phyloP scores from a whole-genome alignment of 179 eudicot genomes.

The Carnegiea gigantea region DNA sequence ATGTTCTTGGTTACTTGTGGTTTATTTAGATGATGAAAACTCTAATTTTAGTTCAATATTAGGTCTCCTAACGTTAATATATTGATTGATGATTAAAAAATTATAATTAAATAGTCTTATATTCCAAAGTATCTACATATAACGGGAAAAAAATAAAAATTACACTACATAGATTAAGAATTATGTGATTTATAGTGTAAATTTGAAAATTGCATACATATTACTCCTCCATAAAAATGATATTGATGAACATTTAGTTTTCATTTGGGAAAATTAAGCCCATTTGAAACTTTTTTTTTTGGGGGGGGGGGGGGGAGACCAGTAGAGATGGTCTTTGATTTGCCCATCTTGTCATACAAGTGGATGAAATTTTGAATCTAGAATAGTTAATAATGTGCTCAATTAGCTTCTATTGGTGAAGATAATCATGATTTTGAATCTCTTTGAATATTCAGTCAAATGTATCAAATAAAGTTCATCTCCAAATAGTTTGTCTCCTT shows the following conservation, averaged over 20 bases:
- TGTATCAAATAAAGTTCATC: slow-evolving; percentile 3
- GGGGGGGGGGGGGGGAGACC: too few relatives aligned
- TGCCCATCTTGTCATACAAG: background rate
- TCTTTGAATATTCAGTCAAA: slow-evolving; percentile 18
- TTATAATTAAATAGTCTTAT: too few relatives aligned
- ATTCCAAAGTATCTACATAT: too few relatives aligned
- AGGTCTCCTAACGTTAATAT: background rate
- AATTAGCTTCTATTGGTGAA: background rate
- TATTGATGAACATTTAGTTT: too few relatives aligned
- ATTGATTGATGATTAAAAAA: background rate
- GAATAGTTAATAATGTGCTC: too few relatives aligned
- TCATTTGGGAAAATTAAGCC: too few relatives aligned
- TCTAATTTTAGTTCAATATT: background rate
- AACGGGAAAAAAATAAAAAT: too few relatives aligned
- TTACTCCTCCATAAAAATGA: too few relatives aligned
- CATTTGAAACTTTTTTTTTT: background rate
- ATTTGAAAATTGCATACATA: too few relatives aligned
- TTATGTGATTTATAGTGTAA: too few relatives aligned
- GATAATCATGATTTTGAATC: background rate
- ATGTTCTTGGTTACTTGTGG: too few relatives aligned
- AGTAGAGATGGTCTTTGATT: background rate
- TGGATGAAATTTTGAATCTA: background rate
- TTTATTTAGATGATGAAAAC: background rate
- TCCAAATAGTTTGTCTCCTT: background rate
- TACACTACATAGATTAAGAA: too few relatives aligned